These are phyloP conservation scores for Ophiostoma sp. DNA, from an alignment of 2,329 filamentous ascomycete species.

Conservation along the genomic window DNA sequence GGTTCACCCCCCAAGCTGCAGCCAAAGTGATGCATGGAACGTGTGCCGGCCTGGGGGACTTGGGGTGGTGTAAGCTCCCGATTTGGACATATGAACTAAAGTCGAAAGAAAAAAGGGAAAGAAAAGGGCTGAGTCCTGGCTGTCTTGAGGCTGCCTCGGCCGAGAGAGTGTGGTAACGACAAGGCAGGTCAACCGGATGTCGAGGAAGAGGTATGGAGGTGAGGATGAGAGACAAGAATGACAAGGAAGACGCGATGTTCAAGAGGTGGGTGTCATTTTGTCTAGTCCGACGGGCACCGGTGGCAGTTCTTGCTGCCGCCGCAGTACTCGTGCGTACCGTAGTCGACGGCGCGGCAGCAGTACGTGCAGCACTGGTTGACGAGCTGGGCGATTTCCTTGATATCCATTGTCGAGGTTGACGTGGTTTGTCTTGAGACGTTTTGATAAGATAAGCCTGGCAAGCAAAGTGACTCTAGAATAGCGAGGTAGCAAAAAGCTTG, in stretches of 20 bases:
- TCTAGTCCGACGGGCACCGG: slow-evolving; percentile 39
- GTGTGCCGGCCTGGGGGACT: background rate
- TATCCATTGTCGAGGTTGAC: slow-evolving; percentile 41
- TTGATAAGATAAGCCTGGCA: background rate
- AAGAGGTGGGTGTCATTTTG: too few relatives aligned
- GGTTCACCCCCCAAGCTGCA: slow-evolving; percentile 6
- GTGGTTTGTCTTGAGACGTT: background rate
- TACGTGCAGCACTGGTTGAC: slow-evolving; percentile 54
- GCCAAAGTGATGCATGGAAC: background rate
- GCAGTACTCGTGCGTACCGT: slow-evolving; percentile 54
- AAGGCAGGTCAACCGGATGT: background rate
- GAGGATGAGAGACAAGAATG: too few relatives aligned
- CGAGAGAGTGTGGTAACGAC: background rate
- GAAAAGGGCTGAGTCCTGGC: background rate
- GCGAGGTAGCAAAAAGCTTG: background rate
- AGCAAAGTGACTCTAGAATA: background rate
- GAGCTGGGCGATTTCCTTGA: slow-evolving; percentile 46
- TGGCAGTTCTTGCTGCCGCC: slow-evolving; percentile 46
- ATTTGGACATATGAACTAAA: background rate
- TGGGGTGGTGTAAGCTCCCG: background rate
- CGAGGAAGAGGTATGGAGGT: background rate
- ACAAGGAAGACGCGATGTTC: background rate
- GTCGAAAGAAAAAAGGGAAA: background rate
- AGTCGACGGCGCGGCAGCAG: slow-evolving; percentile 53
- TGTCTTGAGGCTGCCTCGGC: background rate